A percentile compares a stretch with the other conserved stretches of the same genome.
These are phyloP conservation scores for Bipolaris sorokiniana DNA, from an alignment of 2,329 filamentous ascomycete genomes.

Conservation along the genomic window DNA sequence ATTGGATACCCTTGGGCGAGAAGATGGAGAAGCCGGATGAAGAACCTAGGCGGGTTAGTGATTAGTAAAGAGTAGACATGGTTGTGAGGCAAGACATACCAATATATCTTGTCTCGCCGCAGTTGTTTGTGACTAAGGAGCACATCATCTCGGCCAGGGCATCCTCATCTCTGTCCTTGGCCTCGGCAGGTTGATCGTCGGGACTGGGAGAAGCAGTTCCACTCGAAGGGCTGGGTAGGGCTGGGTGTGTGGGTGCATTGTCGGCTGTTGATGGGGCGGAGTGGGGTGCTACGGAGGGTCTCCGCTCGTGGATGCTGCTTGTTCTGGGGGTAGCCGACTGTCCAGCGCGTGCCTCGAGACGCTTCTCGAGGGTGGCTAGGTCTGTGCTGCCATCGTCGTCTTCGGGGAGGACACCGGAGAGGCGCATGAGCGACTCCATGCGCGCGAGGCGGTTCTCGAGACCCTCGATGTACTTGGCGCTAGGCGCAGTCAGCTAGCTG, in stretches of 20 bases:
- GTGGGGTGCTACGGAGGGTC: conserved; percentile 46
- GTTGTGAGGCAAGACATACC: conserved; percentile 60
- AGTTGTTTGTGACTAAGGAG: conserved; percentile 92
- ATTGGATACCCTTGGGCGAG: conserved; percentile 95
- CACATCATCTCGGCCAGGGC: conserved; percentile 98
- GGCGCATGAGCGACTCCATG: conserved; percentile 88
- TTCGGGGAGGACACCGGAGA: conserved; percentile 85
- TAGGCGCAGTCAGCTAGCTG: conserved; percentile 45
- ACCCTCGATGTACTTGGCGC: conserved; percentile 96
- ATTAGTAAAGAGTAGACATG: conserved; percentile 13
- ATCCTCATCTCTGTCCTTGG: conserved; percentile 70
- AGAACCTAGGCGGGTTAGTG: conserved; percentile 65
- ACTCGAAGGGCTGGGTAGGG: conserved; percentile 58
- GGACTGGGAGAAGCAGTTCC: conserved; percentile 59
- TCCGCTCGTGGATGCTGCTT: conserved; percentile 41
- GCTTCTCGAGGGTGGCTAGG: conserved; percentile 84
- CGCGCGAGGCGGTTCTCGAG: conserved; percentile 92
- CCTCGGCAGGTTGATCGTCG: conserved; percentile 46
- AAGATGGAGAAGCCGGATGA: conserved; percentile 99
- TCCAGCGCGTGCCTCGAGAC: conserved; percentile 60
- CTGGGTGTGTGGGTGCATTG: conserved; percentile 54
- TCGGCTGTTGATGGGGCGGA: conserved; percentile 32
- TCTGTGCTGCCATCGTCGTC: conserved; percentile 87
- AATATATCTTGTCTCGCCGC: conserved; percentile 93
- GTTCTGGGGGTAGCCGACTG: conserved; percentile 29